Conservation (phyloP, 108 stramenopile genomes). For the Cylindrotheca fusiformis region DNA sequence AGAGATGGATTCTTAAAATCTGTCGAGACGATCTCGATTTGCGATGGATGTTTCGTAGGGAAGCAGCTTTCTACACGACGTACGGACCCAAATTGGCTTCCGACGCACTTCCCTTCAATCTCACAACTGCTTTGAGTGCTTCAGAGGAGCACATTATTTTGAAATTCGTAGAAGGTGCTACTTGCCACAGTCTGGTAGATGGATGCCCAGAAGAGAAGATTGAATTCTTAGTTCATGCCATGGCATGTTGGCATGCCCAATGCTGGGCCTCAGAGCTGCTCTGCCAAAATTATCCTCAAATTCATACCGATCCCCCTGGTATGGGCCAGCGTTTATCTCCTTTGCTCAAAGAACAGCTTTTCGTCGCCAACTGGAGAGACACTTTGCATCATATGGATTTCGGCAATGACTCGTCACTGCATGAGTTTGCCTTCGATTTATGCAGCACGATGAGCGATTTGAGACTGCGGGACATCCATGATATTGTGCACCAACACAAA, state of each 20-base stretch:
- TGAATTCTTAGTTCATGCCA: conserved; percentile 1
- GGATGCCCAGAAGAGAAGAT: conserved; percentile 19
- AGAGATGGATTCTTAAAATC: conserved; percentile 19
- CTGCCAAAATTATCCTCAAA: neutral
- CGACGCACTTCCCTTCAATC: conserved; percentile 10
- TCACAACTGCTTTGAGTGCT: conserved; percentile 11
- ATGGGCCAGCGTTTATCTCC: conserved; percentile 22
- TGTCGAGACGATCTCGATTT: conserved; percentile 23
- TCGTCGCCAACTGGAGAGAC: conserved; percentile 10
- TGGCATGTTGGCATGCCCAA: conserved; percentile 15
- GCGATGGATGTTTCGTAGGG: conserved; percentile 23
- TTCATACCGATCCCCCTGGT: conserved; percentile 5
- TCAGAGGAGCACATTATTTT: conserved; percentile 14
- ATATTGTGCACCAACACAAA: conserved; percentile 14
- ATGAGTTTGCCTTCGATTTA: conserved; percentile 6
- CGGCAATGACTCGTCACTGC: neutral
- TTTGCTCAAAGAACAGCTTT: conserved; percentile 15
- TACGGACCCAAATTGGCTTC: neutral
- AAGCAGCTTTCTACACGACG: conserved; percentile 12
- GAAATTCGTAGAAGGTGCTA: neutral
- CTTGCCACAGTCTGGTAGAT: conserved; percentile 7
- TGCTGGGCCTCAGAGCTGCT: conserved; percentile 1
- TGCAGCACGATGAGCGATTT: conserved; percentile 5
- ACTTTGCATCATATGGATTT: conserved; percentile 4
- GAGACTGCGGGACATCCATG: conserved; percentile 19